These are phyloP conservation scores for Udeniomyces megalosporus DNA, from an alignment of 768 basidiomycete species.

Conservation along the genomic window DNA sequence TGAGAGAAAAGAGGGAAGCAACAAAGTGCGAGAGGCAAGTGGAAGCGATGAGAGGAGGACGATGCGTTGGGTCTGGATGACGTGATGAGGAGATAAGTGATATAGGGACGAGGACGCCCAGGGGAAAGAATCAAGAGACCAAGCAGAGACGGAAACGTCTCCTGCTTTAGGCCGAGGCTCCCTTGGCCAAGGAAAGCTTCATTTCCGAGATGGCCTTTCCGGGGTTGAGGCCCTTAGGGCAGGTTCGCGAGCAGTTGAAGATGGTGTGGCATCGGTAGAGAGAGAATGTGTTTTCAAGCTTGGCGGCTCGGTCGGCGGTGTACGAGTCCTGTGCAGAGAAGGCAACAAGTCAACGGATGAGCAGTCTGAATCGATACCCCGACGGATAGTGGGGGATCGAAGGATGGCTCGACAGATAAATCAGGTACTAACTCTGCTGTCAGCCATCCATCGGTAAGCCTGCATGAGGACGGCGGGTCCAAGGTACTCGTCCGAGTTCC, in stretches of 20 bases:
- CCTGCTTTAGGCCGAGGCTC: neutral
- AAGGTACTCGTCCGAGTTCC: slow-evolving; percentile 98
- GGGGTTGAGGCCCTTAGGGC: slow-evolving; percentile 90
- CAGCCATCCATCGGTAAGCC: slow-evolving; percentile 95
- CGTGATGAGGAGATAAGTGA: too few species aligned
- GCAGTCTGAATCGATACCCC: too few species aligned
- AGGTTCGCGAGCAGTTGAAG: slow-evolving; percentile 57
- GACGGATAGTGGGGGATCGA: too few species aligned
- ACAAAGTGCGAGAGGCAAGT: neutral
- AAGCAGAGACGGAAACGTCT: neutral
- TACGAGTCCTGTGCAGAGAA: slow-evolving; percentile 51
- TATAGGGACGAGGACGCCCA: too few species aligned
- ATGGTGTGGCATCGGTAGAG: slow-evolving; percentile 88
- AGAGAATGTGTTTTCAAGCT: slow-evolving; percentile 87
- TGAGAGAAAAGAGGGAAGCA: neutral
- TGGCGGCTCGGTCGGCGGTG: slow-evolving; percentile 65
- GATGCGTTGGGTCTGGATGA: too few species aligned
- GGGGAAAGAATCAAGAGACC: neutral
- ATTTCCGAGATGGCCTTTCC: slow-evolving; percentile 83
- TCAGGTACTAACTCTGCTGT: slow-evolving; percentile 54
- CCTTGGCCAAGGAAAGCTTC: slow-evolving; percentile 40
- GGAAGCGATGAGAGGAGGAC: too few species aligned
- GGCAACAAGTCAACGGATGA: neutral
- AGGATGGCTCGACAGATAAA: neutral
- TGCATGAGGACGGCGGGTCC: slow-evolving; percentile 94